Evolutionary conservation across 2,329 filamentous ascomycete genomes (phyloP).

Genomic region (Neocatenulostroma microsporum): DNA sequence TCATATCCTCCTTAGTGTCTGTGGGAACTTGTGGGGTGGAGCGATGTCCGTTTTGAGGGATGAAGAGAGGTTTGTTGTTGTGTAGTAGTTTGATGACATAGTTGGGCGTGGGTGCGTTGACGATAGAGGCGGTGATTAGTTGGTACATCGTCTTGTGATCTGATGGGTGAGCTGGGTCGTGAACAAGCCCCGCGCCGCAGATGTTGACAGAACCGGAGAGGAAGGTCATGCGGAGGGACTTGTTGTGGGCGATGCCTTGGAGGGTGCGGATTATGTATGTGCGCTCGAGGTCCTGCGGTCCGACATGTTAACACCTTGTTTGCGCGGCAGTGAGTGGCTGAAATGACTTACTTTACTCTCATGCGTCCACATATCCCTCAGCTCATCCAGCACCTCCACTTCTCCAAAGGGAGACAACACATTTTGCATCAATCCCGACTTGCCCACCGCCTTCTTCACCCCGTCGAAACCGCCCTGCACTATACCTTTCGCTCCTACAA

Average conservation of each 20-base stretch:
- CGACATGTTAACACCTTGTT: slow-evolving; percentile 5
- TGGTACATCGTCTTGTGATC: slow-evolving; percentile 99
- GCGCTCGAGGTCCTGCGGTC: slow-evolving; percentile 68
- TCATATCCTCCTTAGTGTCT: slow-evolving; percentile 99
- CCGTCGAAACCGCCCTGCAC: slow-evolving; percentile 88
- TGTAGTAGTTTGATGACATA: slow-evolving; percentile 95
- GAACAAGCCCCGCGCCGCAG: slow-evolving; percentile 84
- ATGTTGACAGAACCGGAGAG: slow-evolving; percentile 85
- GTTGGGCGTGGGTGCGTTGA: slow-evolving; percentile 74
- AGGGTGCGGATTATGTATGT: slow-evolving; percentile 95
- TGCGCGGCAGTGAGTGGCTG: not conserved
- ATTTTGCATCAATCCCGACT: slow-evolving; percentile 89
- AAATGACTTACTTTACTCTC: slow-evolving; percentile 63
- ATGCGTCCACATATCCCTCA: slow-evolving; percentile 97
- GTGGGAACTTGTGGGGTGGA: slow-evolving; percentile 50
- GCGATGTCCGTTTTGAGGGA: slow-evolving; percentile 78
- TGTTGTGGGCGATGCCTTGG: slow-evolving; percentile 90
- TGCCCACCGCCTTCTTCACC: slow-evolving; percentile 94
- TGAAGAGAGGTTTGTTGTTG: slow-evolving; percentile 84
- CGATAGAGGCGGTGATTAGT: slow-evolving; percentile 84
- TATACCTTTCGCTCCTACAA: slow-evolving; percentile 88
- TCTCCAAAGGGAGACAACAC: slow-evolving; percentile 95
- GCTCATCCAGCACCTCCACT: slow-evolving; percentile 85
- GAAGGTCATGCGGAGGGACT: slow-evolving; percentile 94
- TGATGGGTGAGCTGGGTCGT: slow-evolving; percentile 81